Base-by-base conservation (phyloP, 75 land plant species). In the Selaginella moellendorffii region DNA sequence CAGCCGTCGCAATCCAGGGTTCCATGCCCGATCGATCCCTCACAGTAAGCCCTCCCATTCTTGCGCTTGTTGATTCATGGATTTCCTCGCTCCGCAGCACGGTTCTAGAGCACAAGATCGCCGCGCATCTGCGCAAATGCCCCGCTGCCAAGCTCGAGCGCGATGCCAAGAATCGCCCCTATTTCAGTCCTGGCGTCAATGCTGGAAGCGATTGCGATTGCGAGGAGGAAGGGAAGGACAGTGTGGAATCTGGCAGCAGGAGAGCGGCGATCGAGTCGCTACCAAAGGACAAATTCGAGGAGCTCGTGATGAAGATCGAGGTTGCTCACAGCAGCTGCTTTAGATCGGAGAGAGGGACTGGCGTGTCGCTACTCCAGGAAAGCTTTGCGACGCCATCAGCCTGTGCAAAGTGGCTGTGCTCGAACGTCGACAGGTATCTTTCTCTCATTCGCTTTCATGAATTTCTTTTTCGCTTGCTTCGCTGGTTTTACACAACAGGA, bases 11-110 rank as follows among this genome's bases (percentile, higher is more conserved):
- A 83, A 19, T 74, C 26, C 31, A 73, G 92, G 78, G 63, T 91
- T 23, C 82, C 82, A 26, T 87, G 97, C 69, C 97, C 92, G 1
- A 52, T 87, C 19, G 97, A 91, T 64, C 83, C 97, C 23, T 84
- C 97, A 23, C 97, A 91, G 97, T 91, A 75, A 60, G 54, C n/a
- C n/a, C 71, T 53, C 2, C 56, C 27, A 8, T 27, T 2, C 26
- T 9, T 62, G n/a, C 10, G n/a, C 30, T 23, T 69, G 63, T 1
- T 42, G 46, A 5, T 5, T 62, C 31, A n/a, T 14, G 21, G 20
- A 19, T 28, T 67, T 29, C 10, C 19, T 0, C 30, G 64, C 31
- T 72, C 65, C 17, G 73, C 76, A 87, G 92, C 76, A 73, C 78
- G 26, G 70, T 91, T 28, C 70, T 79, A 23, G 28, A 73, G 61